Conservation (phyloP, 192 early-diverging fungal species). For the Cetraspora pellucida region DNA sequence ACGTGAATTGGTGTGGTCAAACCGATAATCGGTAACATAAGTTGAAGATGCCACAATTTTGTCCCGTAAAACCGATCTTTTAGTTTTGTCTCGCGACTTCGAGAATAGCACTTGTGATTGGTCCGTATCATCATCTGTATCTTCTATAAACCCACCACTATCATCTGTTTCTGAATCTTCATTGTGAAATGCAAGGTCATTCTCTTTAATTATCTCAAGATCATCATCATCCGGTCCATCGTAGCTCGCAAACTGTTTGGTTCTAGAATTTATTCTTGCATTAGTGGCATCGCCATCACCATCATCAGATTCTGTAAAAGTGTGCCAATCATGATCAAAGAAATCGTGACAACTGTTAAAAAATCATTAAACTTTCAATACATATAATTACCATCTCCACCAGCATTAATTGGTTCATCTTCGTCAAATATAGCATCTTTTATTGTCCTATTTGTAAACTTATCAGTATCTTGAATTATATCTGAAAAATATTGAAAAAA, state of each 20-base stretch:
- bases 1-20: conserved; percentile 65
- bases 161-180: conserved; percentile 52
- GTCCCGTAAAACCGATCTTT: conserved; percentile 33
- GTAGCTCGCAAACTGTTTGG: conserved; percentile 71
- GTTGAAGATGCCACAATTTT: conserved; percentile 22
- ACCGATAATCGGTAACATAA: conserved; percentile 72
- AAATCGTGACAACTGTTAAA: neutral
- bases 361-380: neutral
- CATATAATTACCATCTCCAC: conserved; percentile 35
- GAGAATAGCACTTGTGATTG: conserved; percentile 40
- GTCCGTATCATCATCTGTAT: conserved; percentile 44
- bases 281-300: conserved; percentile 77
- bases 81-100: conserved; percentile 36
- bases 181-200: conserved; percentile 49
- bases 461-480: neutral
- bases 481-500: neutral
- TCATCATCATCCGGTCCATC: conserved; percentile 90
- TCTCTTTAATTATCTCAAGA: conserved; percentile 52
- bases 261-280: conserved; percentile 60
- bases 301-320: conserved; percentile 55
- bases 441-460: neutral
- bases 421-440: conserved; percentile 2
- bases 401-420: conserved; percentile 36
- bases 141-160: conserved; percentile 34
- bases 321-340: neutral